These are phyloP conservation scores for Nakazawaea wickerhamii DNA, from an alignment of 805 yeast genomes.

Conservation along the genomic window DNA sequence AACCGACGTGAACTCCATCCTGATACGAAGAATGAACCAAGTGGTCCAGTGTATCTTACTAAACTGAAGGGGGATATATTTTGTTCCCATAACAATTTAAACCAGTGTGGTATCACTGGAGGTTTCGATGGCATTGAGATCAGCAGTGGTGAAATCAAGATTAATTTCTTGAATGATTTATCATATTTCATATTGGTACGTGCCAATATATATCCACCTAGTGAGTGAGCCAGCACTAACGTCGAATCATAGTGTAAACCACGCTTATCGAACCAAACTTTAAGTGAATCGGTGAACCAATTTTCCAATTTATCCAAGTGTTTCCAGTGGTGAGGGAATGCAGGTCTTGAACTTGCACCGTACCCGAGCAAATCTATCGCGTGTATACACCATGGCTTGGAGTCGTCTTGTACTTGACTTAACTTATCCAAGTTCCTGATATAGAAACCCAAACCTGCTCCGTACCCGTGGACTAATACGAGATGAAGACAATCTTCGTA, in stretches of 20 bases:
- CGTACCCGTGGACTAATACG: conserved; percentile 87
- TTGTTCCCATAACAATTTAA: conserved; percentile 65
- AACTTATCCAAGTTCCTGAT: conserved; percentile 57
- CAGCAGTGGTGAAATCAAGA: conserved; percentile 92
- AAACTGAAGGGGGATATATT: conserved; percentile 82
- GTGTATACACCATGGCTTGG: conserved; percentile 67
- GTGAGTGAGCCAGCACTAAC: conserved; percentile 75
- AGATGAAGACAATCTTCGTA: conserved; percentile 35
- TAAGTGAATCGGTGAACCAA: conserved; percentile 62
- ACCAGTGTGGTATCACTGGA: conserved; percentile 67
- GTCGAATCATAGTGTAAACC: conserved; percentile 34
- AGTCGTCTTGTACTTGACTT: conserved; percentile 1
- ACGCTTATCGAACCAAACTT: conserved; percentile 53
- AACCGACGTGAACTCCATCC: conserved; percentile 89
- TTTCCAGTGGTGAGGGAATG: conserved; percentile 38
- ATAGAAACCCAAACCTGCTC: conserved; percentile 83
- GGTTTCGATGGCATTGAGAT: conserved; percentile 44
- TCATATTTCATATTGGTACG: conserved; percentile 62
- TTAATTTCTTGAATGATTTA: conserved; percentile 53
- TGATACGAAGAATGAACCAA: conserved; percentile 81
- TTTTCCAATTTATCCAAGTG: conserved; percentile 47
- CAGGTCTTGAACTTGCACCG: conserved; percentile 83
- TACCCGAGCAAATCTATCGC: conserved; percentile 87
- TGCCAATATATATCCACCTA: conserved; percentile 84
- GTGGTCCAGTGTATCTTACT: conserved; percentile 71